Percentiles rank a stretch among this genome's conserved stretches.
These are phyloP conservation scores for Pinus albicaulis DNA, from an alignment of 75 land plant genomes.

Conservation along the genomic window DNA sequence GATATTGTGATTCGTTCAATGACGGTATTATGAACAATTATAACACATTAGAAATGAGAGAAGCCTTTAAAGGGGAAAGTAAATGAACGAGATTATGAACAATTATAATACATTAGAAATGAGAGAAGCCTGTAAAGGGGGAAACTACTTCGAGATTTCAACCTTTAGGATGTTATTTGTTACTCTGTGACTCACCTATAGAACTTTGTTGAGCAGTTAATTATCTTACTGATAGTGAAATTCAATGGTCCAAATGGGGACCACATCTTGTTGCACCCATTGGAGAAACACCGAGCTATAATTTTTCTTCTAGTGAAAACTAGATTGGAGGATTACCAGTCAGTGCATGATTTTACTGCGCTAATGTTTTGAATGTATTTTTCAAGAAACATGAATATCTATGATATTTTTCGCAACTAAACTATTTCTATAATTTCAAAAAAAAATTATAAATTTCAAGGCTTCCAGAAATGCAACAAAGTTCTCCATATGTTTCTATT, in stretches of 20 bases:
- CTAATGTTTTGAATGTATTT: too few species aligned
- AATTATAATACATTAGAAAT: constrained; percentile 91
- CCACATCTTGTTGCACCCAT: not conserved
- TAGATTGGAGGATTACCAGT: not conserved
- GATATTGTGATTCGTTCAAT: constrained; percentile 74
- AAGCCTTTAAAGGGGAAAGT: too few species aligned
- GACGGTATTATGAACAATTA: constrained; percentile 33
- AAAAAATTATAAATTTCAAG: too few species aligned
- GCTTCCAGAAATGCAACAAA: too few species aligned
- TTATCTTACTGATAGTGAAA: not conserved
- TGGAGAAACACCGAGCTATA: not conserved
- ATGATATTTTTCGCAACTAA: too few species aligned
- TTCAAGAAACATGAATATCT: too few species aligned
- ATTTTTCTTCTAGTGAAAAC: not conserved
- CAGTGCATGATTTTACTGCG: not conserved
- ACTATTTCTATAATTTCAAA: too few species aligned
- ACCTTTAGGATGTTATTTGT: not conserved
- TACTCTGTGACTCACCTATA: not conserved
- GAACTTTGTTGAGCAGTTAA: not conserved
- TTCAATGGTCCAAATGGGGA: not conserved
- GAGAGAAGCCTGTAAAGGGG: constrained; percentile 81
- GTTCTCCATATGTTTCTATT: too few species aligned
- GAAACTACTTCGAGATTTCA: constrained; percentile 17
- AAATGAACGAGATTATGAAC: too few species aligned
- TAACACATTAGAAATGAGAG: too few species aligned